Base-by-base conservation (phyloP, 352 stramenopile genomes). In the Phytophthora aleatoria region DNA sequence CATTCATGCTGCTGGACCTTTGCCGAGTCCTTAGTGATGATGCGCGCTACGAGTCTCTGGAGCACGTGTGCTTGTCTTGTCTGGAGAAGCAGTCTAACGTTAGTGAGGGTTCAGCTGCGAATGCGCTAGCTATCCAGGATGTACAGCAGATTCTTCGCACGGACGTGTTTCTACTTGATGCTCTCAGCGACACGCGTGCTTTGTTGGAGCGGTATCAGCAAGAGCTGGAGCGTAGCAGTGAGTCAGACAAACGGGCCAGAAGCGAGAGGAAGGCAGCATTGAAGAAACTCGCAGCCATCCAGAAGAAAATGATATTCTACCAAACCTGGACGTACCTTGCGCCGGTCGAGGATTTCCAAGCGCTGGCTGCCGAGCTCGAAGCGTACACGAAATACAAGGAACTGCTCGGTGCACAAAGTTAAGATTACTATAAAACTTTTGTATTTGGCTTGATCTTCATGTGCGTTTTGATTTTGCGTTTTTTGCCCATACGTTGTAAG, bases 231-330 rank as follows among this genome's bases (percentile, higher is more conserved):
- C n/a, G 16, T 31, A 50, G 50, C 15, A 35, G 5, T 15, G 56
- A 60, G 9, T n/a, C 41, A 3, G 57, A 55, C 16, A 84, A 84
- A 51, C 41, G 57, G 15, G 55, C 30, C 1, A 64, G 45, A 24
- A 78, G 64, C 36, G 57, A 72, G 50, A 53, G 45, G 9, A 71
- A 71, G 12, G 20, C 41, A 48, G 68, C 64, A 16, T 41, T 59
- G 9, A 79, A 67, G 41, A 73, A 49, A 4, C 69, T 91, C 3
- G 47, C 31, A 3, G 43, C 49, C 4, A 67, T 87, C 56, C 57
- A 64, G 45, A 84, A 73, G 48, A 94, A 92, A 59, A 24, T 91
- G 31, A 31, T 59, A 43, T 94, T 94, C 53, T 90, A 86, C 48
- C 67, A 74, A 48, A 71, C 68, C 16, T 94, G 77, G 79, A 70